Conservation (phyloP, 225 moss, liverwort and hornwort genomes). For the Sphagnum tenellum region DNA sequence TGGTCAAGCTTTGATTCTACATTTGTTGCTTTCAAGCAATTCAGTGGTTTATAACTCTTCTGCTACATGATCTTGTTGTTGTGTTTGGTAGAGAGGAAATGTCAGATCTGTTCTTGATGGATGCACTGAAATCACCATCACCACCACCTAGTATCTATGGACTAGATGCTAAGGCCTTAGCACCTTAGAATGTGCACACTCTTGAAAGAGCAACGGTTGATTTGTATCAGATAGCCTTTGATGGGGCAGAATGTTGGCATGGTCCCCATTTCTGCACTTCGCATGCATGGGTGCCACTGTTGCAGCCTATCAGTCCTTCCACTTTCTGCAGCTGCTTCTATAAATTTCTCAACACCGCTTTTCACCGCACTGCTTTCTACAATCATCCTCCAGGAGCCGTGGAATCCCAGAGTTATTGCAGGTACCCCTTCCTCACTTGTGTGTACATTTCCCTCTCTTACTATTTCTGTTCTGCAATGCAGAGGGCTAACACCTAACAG, state of each 20-base stretch:
- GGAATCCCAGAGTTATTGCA: background rate
- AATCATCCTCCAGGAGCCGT: constrained; percentile 3
- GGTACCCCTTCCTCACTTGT: background rate
- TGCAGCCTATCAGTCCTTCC: constrained; percentile 2
- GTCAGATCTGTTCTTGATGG: no score
- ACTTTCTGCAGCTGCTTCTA: constrained; percentile 1
- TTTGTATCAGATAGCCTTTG: constrained; percentile 7
- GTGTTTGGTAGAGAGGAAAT: no score
- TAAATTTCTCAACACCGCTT: background rate
- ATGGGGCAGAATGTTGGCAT: constrained; percentile 2
- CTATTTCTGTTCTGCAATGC: no score
- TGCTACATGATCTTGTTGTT: no score
- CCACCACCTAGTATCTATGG: no score
- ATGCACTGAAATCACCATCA: no score
- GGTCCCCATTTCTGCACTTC: background rate
- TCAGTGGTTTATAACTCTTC: no score
- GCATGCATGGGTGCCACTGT: constrained; percentile 4
- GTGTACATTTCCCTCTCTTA: background rate
- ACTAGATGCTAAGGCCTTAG: no score
- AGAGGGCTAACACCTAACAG: no score
- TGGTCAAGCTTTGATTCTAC: no score
- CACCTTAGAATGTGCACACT: background rate
- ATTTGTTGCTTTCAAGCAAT: no score
- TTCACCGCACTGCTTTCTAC: constrained; percentile 1
- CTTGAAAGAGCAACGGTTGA: constrained; percentile 1